phyloP scores from a whole-genome alignment of 495 filamentous ascomycete species.

The Aspergillus olivimuriae region DNA sequence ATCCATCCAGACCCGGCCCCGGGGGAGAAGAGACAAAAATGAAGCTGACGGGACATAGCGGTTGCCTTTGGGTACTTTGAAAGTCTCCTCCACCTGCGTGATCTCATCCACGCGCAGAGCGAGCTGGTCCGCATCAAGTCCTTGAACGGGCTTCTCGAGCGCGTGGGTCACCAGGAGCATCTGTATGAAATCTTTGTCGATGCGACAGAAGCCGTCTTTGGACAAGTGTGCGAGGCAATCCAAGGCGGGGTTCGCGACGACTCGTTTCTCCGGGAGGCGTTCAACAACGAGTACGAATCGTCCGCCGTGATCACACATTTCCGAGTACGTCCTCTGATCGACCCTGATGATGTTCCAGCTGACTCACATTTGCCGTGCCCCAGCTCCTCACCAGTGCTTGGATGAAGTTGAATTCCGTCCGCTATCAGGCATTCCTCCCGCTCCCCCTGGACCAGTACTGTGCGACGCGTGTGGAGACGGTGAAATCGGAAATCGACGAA shows the following conservation, averaged over 20 bases:
- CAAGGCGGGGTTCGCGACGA: constrained; percentile 52
- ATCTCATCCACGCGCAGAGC: constrained; percentile 54
- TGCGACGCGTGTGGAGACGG: constrained; percentile 60
- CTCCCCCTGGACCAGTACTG: constrained; percentile 65
- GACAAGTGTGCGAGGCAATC: constrained; percentile 45
- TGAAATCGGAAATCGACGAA: constrained; percentile 81
- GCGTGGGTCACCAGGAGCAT: constrained; percentile 58
- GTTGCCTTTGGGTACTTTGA: constrained; percentile 93
- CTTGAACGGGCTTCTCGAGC: constrained; percentile 62
- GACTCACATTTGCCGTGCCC: not conserved
- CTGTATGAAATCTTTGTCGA: constrained; percentile 81
- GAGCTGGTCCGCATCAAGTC: constrained; percentile 67
- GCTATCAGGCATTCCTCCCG: constrained; percentile 66
- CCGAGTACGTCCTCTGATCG: constrained; percentile 42
- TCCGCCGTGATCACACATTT: constrained; percentile 71
- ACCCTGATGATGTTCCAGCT: too few relatives aligned
- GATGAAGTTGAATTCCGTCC: constrained; percentile 66
- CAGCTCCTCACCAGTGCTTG: constrained; percentile 81
- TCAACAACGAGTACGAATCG: constrained; percentile 64
- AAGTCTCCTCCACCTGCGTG: constrained; percentile 60
- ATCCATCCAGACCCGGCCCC: constrained; percentile 13
- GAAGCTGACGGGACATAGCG: constrained; percentile 46
- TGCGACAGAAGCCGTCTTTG: constrained; percentile 61
- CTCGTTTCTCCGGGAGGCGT: constrained; percentile 57
- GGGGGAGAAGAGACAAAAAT: not conserved